A percentile compares a stretch with the other conserved stretches of the same genome.
These are phyloP conservation scores for Aurifilum marmelostoma DNA, from an alignment of 2,329 filamentous ascomycete species.

Conservation along the genomic window DNA sequence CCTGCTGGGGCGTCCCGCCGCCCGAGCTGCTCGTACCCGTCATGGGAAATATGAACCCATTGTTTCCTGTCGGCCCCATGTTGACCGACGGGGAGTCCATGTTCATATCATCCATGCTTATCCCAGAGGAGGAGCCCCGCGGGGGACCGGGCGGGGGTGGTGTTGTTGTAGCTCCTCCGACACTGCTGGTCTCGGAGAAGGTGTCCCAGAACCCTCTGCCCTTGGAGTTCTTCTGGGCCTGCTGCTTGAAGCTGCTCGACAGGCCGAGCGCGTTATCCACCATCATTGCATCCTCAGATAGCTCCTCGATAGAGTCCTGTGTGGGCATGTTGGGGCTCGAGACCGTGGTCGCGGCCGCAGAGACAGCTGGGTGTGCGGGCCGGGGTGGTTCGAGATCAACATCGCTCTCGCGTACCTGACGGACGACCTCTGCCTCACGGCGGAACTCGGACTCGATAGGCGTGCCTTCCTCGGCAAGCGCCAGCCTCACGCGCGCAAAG, in stretches of 20 bases:
- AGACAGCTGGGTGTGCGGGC: constrained; percentile 42
- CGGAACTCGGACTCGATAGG: constrained; percentile 88
- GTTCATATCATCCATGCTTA: constrained; percentile 69
- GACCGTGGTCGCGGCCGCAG: constrained; percentile 59
- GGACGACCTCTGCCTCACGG: constrained; percentile 92
- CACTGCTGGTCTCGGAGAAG: constrained; percentile 68
- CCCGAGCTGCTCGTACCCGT: constrained; percentile 40
- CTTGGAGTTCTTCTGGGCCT: constrained; percentile 72
- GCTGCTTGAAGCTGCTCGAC: constrained; percentile 74
- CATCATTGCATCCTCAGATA: constrained; percentile 71
- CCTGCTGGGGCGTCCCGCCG: constrained; percentile 44
- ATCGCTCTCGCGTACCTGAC: constrained; percentile 85
- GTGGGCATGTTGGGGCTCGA: constrained; percentile 72
- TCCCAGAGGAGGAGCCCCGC: constrained; percentile 60
- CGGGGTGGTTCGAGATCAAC: constrained; percentile 59
- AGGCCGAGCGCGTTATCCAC: constrained; percentile 50
- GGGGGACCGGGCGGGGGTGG: constrained; percentile 69
- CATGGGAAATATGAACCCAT: constrained; percentile 36
- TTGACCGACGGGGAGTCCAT: constrained; percentile 68
- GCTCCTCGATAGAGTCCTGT: constrained; percentile 68
- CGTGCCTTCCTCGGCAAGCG: constrained; percentile 82
- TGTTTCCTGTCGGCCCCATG: constrained; percentile 30
- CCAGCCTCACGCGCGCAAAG: constrained; percentile 90
- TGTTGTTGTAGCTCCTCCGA: constrained; percentile 48
- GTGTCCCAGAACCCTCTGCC: constrained; percentile 77